Percentiles rank a stretch among this genome's conserved stretches.
Conservation (phyloP, 2,329 filamentous ascomycete genomes). For the Xylariaceae sp. region DNA sequence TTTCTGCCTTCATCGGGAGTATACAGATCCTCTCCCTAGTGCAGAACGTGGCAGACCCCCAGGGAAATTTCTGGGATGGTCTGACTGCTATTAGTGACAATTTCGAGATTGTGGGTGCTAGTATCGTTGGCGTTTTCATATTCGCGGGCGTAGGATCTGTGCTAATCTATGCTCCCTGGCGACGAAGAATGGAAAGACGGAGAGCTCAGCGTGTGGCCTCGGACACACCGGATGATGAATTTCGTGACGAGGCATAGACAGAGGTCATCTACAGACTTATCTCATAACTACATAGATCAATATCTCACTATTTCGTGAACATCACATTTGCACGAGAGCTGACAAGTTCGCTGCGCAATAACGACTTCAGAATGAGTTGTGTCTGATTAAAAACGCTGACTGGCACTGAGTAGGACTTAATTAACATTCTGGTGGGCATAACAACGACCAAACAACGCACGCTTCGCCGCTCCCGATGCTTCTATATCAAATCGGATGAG, state of each 20-base stretch:
- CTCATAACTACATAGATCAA: no score
- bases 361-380: background rate
- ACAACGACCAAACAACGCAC: slow-evolving; percentile 10
- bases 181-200: slow-evolving; percentile 45
- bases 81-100: slow-evolving; percentile 73
- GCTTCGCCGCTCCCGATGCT: slow-evolving; percentile 6
- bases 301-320: no score
- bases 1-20: slow-evolving; percentile 80
- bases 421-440: slow-evolving; percentile 16
- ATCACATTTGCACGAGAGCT: no score
- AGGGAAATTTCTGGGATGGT: slow-evolving; percentile 86
- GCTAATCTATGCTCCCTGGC: slow-evolving; percentile 77
- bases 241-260: background rate
- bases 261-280: no score
- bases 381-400: background rate
- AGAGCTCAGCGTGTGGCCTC: slow-evolving; percentile 14
- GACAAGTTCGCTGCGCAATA: no score
- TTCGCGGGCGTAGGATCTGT: slow-evolving; percentile 73
- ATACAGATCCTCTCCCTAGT: slow-evolving; percentile 80
- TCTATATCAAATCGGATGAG: slow-evolving; percentile 7
- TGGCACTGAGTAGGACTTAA: slow-evolving; percentile 6
- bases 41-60: slow-evolving; percentile 70
- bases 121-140: slow-evolving; percentile 82
- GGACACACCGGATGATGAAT: slow-evolving; percentile 5
- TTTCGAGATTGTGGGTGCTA: slow-evolving; percentile 82